A percentile compares a stretch with the other conserved stretches of the same genome.
These are phyloP conservation scores for Arachis hypogaea DNA, from an alignment of 306 rosid species.

Conservation along the genomic window DNA sequence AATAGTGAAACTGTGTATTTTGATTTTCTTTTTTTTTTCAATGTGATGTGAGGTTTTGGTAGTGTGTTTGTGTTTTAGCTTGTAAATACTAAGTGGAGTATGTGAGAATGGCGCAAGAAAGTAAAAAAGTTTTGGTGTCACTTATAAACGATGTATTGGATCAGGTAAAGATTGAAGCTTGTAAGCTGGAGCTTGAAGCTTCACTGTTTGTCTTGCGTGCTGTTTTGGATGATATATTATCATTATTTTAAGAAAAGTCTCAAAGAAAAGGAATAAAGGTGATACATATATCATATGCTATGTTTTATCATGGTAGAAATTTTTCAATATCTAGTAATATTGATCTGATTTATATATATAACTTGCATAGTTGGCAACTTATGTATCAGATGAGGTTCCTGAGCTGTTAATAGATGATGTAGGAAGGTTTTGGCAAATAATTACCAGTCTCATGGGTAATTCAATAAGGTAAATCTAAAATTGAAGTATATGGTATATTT, in stretches of 20 bases:
- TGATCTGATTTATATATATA: too few species aligned
- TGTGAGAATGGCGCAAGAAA: slow-evolving; percentile 85
- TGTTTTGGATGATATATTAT: slow-evolving; percentile 86
- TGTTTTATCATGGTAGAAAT: slow-evolving; percentile 33
- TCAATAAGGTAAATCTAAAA: slow-evolving; percentile 64
- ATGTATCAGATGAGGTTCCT: slow-evolving; percentile 75
- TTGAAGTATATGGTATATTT: neutral
- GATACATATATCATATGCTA: slow-evolving; percentile 15
- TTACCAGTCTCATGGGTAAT: slow-evolving; percentile 83
- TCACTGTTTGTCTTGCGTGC: slow-evolving; percentile 73
- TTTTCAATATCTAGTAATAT: neutral
- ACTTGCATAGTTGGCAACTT: slow-evolving; percentile 65
- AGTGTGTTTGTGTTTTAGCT: too few species aligned
- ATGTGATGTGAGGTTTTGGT: too few species aligned
- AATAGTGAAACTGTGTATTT: too few species aligned
- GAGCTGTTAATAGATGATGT: slow-evolving; percentile 80
- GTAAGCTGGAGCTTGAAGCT: slow-evolving; percentile 94
- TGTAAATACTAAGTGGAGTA: slow-evolving; percentile 45
- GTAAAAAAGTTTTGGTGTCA: slow-evolving; percentile 94
- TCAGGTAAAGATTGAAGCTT: slow-evolving; percentile 95
- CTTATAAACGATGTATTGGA: slow-evolving; percentile 94
- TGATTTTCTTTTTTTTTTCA: too few species aligned
- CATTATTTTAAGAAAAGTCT: slow-evolving; percentile 94
- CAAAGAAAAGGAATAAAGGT: slow-evolving; percentile 97
- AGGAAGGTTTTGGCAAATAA: slow-evolving; percentile 83